A percentile compares a stretch with the other conserved stretches of the same genome.
Evolutionary conservation across 225 moss, liverwort and hornwort genomes (phyloP).

Genomic region (Thuidium tamariscinum): DNA sequence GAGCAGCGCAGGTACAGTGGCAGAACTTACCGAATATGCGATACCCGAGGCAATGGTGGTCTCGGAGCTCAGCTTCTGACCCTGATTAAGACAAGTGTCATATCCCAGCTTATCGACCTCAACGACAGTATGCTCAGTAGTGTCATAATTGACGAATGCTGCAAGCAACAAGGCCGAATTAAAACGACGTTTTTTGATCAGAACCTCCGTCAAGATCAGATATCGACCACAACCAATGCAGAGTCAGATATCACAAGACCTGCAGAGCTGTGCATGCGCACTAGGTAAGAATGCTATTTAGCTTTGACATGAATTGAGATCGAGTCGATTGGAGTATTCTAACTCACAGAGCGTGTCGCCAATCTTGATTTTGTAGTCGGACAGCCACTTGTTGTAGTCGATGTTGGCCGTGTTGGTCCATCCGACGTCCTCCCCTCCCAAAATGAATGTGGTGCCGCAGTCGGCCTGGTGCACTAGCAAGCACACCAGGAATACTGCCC

Average conservation of each 20-base stretch:
- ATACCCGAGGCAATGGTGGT: neutral
- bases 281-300: neutral
- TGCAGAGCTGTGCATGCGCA: neutral
- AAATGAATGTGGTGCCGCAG: neutral
- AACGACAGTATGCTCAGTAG: neutral
- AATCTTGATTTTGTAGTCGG: neutral
- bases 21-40: neutral
- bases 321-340: neutral
- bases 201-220: neutral
- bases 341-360: neutral
- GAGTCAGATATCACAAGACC: neutral
- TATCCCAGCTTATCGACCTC: neutral
- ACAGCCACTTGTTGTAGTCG: neutral
- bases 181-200: neutral
- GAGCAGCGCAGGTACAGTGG: neutral
- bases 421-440: neutral
- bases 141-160: neutral
- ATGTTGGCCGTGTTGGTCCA: neutral
- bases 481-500: neutral
- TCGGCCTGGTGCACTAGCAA: neutral
- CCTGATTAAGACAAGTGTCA: neutral
- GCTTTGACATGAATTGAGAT: neutral
- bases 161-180: neutral
- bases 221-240: neutral
- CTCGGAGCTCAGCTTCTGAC: neutral